Percentiles rank a stretch among this genome's conserved stretches.
These are phyloP conservation scores for Exidia glandulosa DNA, from an alignment of 768 basidiomycete species.

Conservation along the genomic window DNA sequence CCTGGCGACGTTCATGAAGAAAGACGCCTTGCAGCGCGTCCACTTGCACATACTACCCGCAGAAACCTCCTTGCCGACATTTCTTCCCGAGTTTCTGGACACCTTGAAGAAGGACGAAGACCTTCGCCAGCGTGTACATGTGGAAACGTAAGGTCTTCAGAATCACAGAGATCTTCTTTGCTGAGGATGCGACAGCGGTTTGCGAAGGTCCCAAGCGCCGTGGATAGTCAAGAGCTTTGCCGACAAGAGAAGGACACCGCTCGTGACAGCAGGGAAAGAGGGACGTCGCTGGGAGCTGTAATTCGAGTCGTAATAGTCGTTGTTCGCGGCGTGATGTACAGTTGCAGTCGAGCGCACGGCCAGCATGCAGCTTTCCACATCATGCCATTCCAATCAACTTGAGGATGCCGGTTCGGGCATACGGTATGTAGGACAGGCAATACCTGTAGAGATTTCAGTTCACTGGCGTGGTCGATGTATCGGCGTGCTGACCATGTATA, in stretches of 20 bases:
- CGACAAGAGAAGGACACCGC: background rate
- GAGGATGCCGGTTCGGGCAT: constrained; percentile 65
- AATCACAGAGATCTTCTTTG: background rate
- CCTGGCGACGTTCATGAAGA: background rate
- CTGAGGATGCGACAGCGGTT: too few species aligned
- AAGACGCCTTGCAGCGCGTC: background rate
- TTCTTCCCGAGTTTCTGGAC: background rate
- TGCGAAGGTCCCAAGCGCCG: background rate
- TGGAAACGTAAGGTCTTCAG: background rate
- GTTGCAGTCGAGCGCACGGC: background rate
- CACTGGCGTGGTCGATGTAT: background rate
- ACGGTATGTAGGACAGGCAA: constrained; percentile 64
- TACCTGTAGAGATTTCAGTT: constrained; percentile 16
- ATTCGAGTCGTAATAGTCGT: background rate
- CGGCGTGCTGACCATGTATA: constrained; percentile 82
- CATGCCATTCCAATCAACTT: constrained; percentile 43
- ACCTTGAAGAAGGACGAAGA: background rate
- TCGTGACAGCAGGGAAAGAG: background rate
- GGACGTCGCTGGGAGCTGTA: background rate
- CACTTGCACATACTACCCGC: background rate
- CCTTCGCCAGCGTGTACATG: background rate
- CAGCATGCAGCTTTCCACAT: background rate
- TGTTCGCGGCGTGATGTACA: background rate
- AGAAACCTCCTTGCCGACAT: background rate
- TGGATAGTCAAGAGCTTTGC: background rate